Base-by-base conservation (phyloP, 805 yeast species). In the Monosporozyma yasuniensis region DNA sequence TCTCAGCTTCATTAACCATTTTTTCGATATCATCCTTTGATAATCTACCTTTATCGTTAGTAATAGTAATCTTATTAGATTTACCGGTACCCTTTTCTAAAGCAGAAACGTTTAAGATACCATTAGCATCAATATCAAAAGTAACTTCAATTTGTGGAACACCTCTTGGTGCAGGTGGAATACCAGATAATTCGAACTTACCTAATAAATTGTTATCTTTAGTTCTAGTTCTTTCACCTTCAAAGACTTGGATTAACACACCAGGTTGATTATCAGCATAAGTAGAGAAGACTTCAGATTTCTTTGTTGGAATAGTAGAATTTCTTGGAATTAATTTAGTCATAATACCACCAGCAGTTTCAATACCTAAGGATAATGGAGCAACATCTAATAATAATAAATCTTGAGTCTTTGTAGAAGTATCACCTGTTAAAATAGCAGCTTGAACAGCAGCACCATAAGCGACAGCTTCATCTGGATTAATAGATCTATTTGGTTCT, bases 381-480 rank as follows among this genome's bases (percentile, higher is more conserved):
- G 97, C 95, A 71, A 90, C 97, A 80, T 90, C 98, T 70, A 91
- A 81, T 67, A 90, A 79, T 69, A 91, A 77, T 72, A 89, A 78
- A 72, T 89, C 97, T 78, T 89, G 96, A 54, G 96, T 90, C 84
- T 88, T 88, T 55, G 96, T 83, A 41, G 96, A 89, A 61, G 91
- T 83, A 74, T 89, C 96, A 76, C 97, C 97, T 54, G 96, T 81
- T 69, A 89, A 80, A 68, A 89, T 89, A 61, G 96, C 96, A 60
- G 96, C 96, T 78, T 89, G 97, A 61, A 89, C 96, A 56, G 96
- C 96, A 61, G 97, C 97, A 84, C 97, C 96, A 76, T 89, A 89
- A 67, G 97, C 97, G 73, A 89, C 97, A 66, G 97, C 97, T 77
- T 89, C 97, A 79, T 89, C 97, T 62, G 97, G 96, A 81, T 89